Evolutionary conservation across 2,329 filamentous ascomycete genomes (phyloP), one percentile per base, ranked within the genome.

Genomic region (Xylariaceae sp.): DNA sequence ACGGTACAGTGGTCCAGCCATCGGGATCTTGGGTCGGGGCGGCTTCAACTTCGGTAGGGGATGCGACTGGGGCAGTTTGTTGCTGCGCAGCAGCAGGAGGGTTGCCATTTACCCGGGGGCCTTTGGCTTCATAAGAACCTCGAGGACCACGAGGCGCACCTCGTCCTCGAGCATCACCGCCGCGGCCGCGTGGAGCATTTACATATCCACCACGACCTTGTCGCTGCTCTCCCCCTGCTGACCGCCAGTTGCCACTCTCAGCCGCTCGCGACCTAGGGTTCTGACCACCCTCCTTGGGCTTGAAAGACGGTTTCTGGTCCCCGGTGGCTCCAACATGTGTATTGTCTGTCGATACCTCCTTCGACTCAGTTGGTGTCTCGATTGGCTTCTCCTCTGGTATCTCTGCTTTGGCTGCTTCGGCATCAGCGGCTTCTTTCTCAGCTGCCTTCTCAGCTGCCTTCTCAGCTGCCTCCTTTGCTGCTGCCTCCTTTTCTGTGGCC

Each of bases 221-320:
- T 51, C 76, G 73, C 51, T 74, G 72, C 32, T 78, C 78, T 51
- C 71, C 73, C 11, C 78, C 73, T 43, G 78, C 68, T 57, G 76
- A 73, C 70, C 83, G 77, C 83, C 83, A 86, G 71, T 77, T 85
- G 50, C 79, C 78, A 55, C 77, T 76, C 61, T 86, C 83, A 30
- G 74, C 64, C 47, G 80, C 78, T 62, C 80, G 79, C 35, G 82
- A 77, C 70, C 80, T 83, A 56, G 70, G 62, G 56, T 75, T 73
- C 62, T 72, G 71, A n/a, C 67, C 68, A 53, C 70, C 64, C 51
- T 80, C 78, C 57, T 67, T 74, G 52, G 76, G 71, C 50, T 62
- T 72, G 45, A 71, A 58, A 11, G 77, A 72, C 4, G 71, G 58
- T 67, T 79, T 81, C 62, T 80, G 76, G 53, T 81, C 80, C 44